These are phyloP conservation scores for Ochromonas danica DNA, from an alignment of 108 stramenopile species.

Conservation along the genomic window DNA sequence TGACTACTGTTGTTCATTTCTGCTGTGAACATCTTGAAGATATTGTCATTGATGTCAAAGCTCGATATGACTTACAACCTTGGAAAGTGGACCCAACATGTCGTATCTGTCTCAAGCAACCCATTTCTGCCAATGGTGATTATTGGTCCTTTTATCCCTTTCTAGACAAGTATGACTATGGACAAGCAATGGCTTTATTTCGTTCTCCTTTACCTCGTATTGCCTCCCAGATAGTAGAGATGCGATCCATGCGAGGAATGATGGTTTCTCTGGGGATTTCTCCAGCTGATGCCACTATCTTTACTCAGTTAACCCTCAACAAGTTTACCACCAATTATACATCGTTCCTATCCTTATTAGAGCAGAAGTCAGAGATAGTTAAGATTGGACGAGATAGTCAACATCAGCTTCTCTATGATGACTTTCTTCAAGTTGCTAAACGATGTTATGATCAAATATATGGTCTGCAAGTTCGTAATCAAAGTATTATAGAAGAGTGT, in stretches of 20 bases:
- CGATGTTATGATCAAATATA: no score
- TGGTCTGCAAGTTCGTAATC: no score
- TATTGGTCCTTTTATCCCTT: background rate
- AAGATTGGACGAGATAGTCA: background rate
- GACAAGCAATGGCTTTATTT: background rate
- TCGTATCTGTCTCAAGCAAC: background rate
- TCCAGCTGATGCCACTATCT: background rate
- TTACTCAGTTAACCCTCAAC: background rate
- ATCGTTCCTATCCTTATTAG: no score
- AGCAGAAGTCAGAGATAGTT: no score
- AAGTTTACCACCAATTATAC: background rate
- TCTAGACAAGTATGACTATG: background rate
- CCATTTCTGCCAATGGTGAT: background rate
- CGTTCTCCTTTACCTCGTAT: background rate
- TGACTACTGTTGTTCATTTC: background rate
- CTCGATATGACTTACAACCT: background rate
- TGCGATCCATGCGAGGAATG: background rate
- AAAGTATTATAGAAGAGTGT: background rate
- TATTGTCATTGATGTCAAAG: background rate
- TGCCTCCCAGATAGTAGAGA: background rate
- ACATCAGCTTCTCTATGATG: background rate
- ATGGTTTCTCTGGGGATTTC: background rate
- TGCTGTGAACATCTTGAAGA: background rate
- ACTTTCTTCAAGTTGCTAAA: background rate
- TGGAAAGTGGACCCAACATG: background rate